Evolutionary conservation across 805 yeast genomes (phyloP).

Genomic region (Priceomyces haplophilus): DNA sequence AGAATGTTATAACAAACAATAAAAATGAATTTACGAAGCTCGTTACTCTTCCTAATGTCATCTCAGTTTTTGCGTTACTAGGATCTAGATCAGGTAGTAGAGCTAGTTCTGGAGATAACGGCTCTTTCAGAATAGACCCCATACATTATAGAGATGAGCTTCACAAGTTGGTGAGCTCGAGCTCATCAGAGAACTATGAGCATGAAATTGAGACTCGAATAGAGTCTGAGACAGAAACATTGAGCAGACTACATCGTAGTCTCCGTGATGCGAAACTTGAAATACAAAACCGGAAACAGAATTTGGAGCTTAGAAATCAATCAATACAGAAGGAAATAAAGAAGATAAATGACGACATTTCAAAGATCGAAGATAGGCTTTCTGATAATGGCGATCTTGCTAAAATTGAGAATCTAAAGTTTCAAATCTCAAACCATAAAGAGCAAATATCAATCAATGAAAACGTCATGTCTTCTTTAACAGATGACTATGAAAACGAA

Average conservation of each 20-base stretch:
- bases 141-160: constrained; percentile 38
- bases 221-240: constrained; percentile 12
- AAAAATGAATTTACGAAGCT: constrained; percentile 48
- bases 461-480: constrained; percentile 28
- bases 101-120: constrained; percentile 33
- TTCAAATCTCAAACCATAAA: constrained; percentile 28
- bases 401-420: constrained; percentile 33
- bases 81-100: constrained; percentile 47
- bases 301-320: constrained; percentile 12
- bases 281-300: constrained; percentile 13
- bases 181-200: constrained; percentile 11
- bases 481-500: constrained; percentile 18
- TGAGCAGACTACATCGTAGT: constrained; percentile 14
- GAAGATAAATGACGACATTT: constrained; percentile 20
- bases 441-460: constrained; percentile 25
- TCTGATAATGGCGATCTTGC: constrained; percentile 46
- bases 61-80: constrained; percentile 40
- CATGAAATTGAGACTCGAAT: constrained; percentile 16
- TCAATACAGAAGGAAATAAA: constrained; percentile 8
- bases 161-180: constrained; percentile 26
- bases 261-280: constrained; percentile 12
- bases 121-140: constrained; percentile 54
- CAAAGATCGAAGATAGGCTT: constrained; percentile 35
- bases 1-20: constrained; percentile 49
- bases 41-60: constrained; percentile 37